Evolutionary conservation across 805 yeast genomes (phyloP), one percentile per base, ranked within the genome.

Genomic region (Ogataea minuta): DNA sequence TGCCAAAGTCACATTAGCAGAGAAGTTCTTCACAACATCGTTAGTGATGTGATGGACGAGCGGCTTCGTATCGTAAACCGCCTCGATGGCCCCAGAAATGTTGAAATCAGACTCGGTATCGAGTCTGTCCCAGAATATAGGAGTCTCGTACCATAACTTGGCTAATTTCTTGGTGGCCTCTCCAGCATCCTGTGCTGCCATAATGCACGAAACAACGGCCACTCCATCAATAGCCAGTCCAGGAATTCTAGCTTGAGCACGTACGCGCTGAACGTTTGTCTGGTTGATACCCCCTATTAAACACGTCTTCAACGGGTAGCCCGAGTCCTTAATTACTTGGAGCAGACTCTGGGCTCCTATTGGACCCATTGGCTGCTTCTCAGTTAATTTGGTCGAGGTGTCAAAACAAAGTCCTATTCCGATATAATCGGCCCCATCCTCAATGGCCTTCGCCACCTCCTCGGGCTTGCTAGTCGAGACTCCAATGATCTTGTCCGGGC

Each of bases 31-130:
- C 19, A 85, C 96, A n/a, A 90, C 96, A 40, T 72, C 74, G 55
- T 89, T 89, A 14, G 96, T 89, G 43, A 90, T 81, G 52, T 89
- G 95, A 54, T 90, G 96, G 6, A 87, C 80, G 48, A 89, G 60
- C 0, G 95, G 95, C 4, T 67, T 63, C 4, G 21, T 24, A 8
- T 19, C 19, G 9, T 30, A 25, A 6, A 43, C 46, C 8, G 31
- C 28, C 6, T 17, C 12, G 12, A 45, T 41, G 7, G 17, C 9
- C 3, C 16, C 19, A 5, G 21, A 8, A 9, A 34, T 4, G 10
- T 28, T 28, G 6, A 16, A n/a, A n/a, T 28, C 29, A n/a, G 11
- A 38, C 4, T n/a, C 12, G 2, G 14, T 9, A 6, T 17, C 23
- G 26, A 23, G 24, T 9, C 13, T 14, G 4, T 24, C 16, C 29